phyloP scores from a whole-genome alignment of 305 asterid species.

The Solanum hybrid region DNA sequence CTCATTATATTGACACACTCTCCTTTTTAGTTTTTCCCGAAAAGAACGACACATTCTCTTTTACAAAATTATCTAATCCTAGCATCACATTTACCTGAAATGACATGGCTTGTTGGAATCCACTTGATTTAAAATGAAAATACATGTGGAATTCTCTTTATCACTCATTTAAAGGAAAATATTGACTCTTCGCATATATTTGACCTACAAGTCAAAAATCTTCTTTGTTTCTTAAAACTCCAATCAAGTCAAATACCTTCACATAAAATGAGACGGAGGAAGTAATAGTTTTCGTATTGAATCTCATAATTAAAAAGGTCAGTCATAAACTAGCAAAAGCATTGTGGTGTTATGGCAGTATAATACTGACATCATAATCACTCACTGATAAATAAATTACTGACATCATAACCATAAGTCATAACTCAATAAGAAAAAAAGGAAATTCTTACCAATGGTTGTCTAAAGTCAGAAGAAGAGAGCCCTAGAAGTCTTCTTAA shows the following conservation, averaged over 20 bases:
- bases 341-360: background rate
- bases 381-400: background rate
- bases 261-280: background rate
- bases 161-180: background rate
- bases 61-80: background rate
- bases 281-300: background rate
- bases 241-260: background rate
- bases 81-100: background rate
- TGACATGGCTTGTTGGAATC: background rate
- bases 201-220: background rate
- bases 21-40: background rate
- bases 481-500: constrained; percentile 60
- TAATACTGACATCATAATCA: background rate
- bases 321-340: background rate
- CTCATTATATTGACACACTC: background rate
- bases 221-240: background rate
- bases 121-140: background rate
- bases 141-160: background rate
- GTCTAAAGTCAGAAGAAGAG: constrained; percentile 43
- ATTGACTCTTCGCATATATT: background rate
- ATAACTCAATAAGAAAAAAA: background rate
- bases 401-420: background rate
- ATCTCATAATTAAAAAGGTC: background rate
- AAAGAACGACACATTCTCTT: background rate
- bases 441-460: constrained; percentile 62